phyloP scores from a whole-genome alignment of 2,329 filamentous ascomycete genomes.

The Alternaria angustiovoidea region DNA sequence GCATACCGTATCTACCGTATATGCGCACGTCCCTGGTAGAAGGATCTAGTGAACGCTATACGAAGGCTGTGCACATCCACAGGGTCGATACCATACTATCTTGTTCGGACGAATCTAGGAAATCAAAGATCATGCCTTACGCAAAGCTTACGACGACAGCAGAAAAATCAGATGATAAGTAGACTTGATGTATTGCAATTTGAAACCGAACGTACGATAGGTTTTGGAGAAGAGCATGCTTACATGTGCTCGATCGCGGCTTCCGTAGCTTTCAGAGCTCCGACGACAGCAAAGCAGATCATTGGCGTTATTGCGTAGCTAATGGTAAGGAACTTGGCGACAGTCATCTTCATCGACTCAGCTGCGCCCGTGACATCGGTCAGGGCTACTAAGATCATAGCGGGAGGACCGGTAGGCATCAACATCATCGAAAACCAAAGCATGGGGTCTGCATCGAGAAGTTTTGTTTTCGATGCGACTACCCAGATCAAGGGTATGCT shows the following conservation, averaged over 20 bases:
- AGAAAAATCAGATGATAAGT: neutral
- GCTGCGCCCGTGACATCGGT: slow-evolving; percentile 59
- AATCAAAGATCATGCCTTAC: neutral
- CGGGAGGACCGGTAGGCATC: slow-evolving; percentile 65
- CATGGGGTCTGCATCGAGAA: slow-evolving; percentile 67
- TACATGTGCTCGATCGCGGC: slow-evolving; percentile 15
- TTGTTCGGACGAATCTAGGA: neutral
- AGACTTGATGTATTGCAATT: neutral
- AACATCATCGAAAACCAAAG: slow-evolving; percentile 72
- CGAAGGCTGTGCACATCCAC: neutral
- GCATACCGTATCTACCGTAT: neutral
- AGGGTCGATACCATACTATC: neutral
- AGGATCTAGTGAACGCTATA: neutral
- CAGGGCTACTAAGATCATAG: slow-evolving; percentile 62
- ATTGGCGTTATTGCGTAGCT: slow-evolving; percentile 55
- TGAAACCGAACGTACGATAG: neutral
- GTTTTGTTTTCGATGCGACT: slow-evolving; percentile 61
- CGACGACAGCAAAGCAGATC: slow-evolving; percentile 56
- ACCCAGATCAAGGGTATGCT: slow-evolving; percentile 65
- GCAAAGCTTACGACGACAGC: neutral
- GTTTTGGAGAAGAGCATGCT: neutral
- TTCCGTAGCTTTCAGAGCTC: slow-evolving; percentile 50
- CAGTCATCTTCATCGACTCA: slow-evolving; percentile 60
- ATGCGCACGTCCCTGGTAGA: neutral
- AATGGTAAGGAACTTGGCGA: slow-evolving; percentile 62